Conservation (phyloP, 352 stramenopile genomes). For the Pythium vanterpoolii region DNA sequence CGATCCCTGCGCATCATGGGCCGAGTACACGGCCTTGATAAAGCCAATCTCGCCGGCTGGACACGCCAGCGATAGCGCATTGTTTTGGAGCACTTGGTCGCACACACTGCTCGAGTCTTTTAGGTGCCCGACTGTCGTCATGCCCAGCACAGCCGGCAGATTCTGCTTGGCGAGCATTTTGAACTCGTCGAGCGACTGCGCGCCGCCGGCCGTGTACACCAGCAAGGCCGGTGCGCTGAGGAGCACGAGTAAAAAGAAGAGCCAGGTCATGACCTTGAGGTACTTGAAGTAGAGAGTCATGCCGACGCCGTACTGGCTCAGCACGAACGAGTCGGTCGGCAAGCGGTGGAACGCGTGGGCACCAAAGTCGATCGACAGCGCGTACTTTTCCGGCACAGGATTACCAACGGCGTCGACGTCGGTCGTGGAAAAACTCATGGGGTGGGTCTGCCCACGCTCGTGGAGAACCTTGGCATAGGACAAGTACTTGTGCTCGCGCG, state of each 20-base stretch:
- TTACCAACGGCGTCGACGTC: slow-evolving; percentile 52
- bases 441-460: slow-evolving; percentile 64
- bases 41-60: slow-evolving; percentile 70
- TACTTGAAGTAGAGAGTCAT: slow-evolving; percentile 86
- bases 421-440: slow-evolving; percentile 69
- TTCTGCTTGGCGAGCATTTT: slow-evolving; percentile 66
- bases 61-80: slow-evolving; percentile 55
- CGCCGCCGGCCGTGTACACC: slow-evolving; percentile 69
- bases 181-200: slow-evolving; percentile 49
- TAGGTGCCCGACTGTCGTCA: slow-evolving; percentile 82
- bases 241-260: slow-evolving; percentile 74
- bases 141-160: slow-evolving; percentile 56
- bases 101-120: slow-evolving; percentile 62
- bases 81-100: slow-evolving; percentile 52
- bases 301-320: slow-evolving; percentile 75
- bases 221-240: slow-evolving; percentile 55
- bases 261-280: slow-evolving; percentile 82
- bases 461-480: slow-evolving; percentile 74
- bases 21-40: slow-evolving; percentile 76
- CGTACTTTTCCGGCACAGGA: slow-evolving; percentile 51
- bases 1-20: slow-evolving; percentile 48
- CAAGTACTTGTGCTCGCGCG: slow-evolving; percentile 69
- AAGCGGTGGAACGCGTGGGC: slow-evolving; percentile 72
- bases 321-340: slow-evolving; percentile 67
- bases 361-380: slow-evolving; percentile 67